Base-by-base conservation (phyloP, 768 basidiomycete genomes). In the Mrakia frigida region DNA sequence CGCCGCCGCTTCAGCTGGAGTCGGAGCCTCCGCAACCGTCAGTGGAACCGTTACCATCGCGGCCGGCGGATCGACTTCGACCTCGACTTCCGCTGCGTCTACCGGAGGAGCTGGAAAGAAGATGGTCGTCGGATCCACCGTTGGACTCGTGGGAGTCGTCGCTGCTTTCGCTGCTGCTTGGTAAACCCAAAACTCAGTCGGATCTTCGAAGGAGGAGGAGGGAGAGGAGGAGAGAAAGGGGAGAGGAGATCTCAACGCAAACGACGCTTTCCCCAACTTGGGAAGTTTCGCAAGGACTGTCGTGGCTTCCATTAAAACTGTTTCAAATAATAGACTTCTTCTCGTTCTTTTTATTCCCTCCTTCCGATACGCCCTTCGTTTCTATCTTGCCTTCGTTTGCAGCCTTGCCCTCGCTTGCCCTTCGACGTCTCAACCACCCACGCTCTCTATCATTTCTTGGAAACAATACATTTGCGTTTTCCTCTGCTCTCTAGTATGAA, bases 381-480 rank as follows among this genome's bases (percentile, higher is more conserved):
- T 39, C 35, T 13, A 67, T 6, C 63, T 67, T 37, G 21, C 14
- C 6, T 37, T 37, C 35, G 43, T 43, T 43, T 11, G 43, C 43
- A 43, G 43, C 43, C 25, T 10, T 13, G 59, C 37, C 31, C 9
- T 35, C 16, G 3, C 63, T 65, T 11, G 13, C 37, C 63, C 63
- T 65, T 33, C 31, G 63, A 28, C 60, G 28, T 61, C 60, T 61
- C n/a, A 61, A n/a, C 63, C 63, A 31, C 63, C 63, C 63, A 39
- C 63, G 33, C 63, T 31, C 63, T 65, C 63, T 65, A 3, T 65
- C 21, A 18, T 7, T 11, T 21, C 18, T 33, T 65, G 9, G 46
- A 21, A 18, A 14, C 43, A 43, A 6, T 50, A 50, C 18, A 50
- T 50, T 21, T 21, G n/a, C n/a, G n/a, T 46, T 50, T 21, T 4